Percentiles rank a stretch among this genome's conserved stretches.
These are phyloP conservation scores for Debaryomyces fabryi DNA, from an alignment of 1,139 yeast species.

Conservation along the genomic window DNA sequence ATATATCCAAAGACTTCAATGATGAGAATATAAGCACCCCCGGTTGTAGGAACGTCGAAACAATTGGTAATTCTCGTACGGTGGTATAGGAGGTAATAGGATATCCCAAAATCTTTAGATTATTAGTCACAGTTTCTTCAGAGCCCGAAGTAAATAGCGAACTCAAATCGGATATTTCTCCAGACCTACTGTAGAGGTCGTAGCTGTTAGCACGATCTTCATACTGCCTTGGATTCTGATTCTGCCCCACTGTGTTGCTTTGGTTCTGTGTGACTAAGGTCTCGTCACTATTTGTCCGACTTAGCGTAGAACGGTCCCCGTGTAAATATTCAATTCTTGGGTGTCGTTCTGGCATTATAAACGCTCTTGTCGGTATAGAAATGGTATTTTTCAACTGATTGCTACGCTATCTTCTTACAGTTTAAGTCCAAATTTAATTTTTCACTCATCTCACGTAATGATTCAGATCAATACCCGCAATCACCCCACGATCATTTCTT, in stretches of 20 bases:
- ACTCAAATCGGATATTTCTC: conserved; percentile 18
- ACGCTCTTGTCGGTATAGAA: background rate
- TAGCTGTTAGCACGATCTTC: background rate
- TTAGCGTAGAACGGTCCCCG: background rate
- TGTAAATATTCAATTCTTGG: background rate
- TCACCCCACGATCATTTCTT: background rate
- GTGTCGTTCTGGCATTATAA: background rate
- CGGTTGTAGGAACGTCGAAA: conserved; percentile 30
- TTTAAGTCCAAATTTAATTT: background rate
- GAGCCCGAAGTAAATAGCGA: conserved; percentile 28
- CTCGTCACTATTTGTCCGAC: conserved; percentile 5
- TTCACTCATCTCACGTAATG: background rate
- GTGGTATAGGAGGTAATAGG: conserved; percentile 22
- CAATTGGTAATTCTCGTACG: conserved; percentile 31
- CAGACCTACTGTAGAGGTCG: background rate
- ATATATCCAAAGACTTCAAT: conserved; percentile 20
- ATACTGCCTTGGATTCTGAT: background rate
- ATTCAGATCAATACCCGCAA: background rate
- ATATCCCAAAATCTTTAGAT: conserved; percentile 25
- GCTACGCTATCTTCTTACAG: background rate
- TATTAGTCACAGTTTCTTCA: conserved; percentile 33
- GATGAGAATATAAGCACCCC: conserved; percentile 31
- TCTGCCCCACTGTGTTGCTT: background rate
- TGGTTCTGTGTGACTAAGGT: conserved; percentile 4
- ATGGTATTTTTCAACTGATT: background rate